phyloP scores from a whole-genome alignment of 805 yeast genomes.

The Zygotorulaspora danielsina region DNA sequence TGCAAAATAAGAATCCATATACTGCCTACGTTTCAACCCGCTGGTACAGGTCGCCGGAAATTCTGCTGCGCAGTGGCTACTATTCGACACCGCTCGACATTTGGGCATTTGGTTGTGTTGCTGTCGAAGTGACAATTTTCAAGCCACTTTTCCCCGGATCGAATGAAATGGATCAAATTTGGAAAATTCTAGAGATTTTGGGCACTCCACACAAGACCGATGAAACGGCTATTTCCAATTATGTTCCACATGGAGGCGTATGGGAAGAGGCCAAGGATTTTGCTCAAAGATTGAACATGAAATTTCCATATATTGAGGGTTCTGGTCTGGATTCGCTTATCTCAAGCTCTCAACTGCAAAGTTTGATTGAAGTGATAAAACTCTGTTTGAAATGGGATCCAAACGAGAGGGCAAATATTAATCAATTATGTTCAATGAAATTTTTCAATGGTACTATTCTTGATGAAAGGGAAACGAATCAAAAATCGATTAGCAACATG shows the following conservation, averaged over 20 bases:
- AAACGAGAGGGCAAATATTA: conserved; percentile 50
- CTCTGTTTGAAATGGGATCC: conserved; percentile 74
- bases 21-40: conserved; percentile 79
- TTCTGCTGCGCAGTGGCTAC: conserved; percentile 55
- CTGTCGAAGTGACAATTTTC: conserved; percentile 66
- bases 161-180: conserved; percentile 73
- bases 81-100: conserved; percentile 72
- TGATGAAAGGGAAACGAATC: conserved; percentile 3
- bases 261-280: conserved; percentile 63
- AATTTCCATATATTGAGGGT: conserved; percentile 55
- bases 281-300: conserved; percentile 51
- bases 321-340: conserved; percentile 43
- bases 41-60: conserved; percentile 85
- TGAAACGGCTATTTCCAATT: conserved; percentile 20
- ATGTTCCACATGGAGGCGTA: conserved; percentile 58
- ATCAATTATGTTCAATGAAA: conserved; percentile 44
- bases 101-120: conserved; percentile 85
- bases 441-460: conserved; percentile 50
- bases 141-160: conserved; percentile 81
- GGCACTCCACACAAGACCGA: conserved; percentile 60
- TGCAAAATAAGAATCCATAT: conserved; percentile 49
- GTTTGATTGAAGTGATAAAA: conserved; percentile 40
- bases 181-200: conserved; percentile 58
- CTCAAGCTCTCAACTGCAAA: conserved; percentile 41
- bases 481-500: conserved; percentile 13